These are phyloP conservation scores for Pythium rhizo-oryzae DNA, from an alignment of 352 stramenopile species.

Conservation along the genomic window DNA sequence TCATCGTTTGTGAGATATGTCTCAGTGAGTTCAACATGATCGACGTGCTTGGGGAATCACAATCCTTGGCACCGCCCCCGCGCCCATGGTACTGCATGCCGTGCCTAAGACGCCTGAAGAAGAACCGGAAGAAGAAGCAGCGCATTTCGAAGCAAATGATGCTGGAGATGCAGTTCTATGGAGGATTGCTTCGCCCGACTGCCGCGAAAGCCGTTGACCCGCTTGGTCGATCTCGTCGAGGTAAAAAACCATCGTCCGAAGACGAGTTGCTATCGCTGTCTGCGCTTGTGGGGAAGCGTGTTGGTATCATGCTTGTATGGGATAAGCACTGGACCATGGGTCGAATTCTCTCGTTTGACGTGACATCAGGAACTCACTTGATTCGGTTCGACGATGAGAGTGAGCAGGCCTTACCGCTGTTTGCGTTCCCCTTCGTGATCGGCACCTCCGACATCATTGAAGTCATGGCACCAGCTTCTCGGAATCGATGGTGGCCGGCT, in stretches of 20 bases:
- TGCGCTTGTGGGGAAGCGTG: slow-evolving; percentile 63
- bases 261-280: slow-evolving; percentile 59
- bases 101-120: slow-evolving; percentile 71
- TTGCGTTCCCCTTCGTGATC: slow-evolving; percentile 69
- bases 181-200: slow-evolving; percentile 60
- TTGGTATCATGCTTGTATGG: slow-evolving; percentile 72
- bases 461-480: slow-evolving; percentile 59
- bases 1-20: slow-evolving; percentile 81
- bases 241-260: slow-evolving; percentile 48
- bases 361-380: slow-evolving; percentile 51
- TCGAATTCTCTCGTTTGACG: slow-evolving; percentile 64
- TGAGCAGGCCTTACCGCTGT: slow-evolving; percentile 62
- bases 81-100: slow-evolving; percentile 75
- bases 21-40: slow-evolving; percentile 74
- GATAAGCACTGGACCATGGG: slow-evolving; percentile 83
- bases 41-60: slow-evolving; percentile 50
- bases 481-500: slow-evolving; percentile 76
- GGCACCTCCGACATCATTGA: slow-evolving; percentile 68
- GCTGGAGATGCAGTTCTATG: slow-evolving; percentile 82
- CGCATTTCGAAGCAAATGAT: slow-evolving; percentile 87
- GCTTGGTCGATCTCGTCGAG: slow-evolving; percentile 42
- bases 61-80: slow-evolving; percentile 42
- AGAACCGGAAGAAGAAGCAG: slow-evolving; percentile 77
- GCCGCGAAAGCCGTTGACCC: slow-evolving; percentile 66
- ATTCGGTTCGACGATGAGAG: slow-evolving; percentile 76